Evolutionary conservation across 2,329 filamentous ascomycete species (phyloP), one percentile per base, ranked within the genome.

Genomic region (Penicillium sp.): DNA sequence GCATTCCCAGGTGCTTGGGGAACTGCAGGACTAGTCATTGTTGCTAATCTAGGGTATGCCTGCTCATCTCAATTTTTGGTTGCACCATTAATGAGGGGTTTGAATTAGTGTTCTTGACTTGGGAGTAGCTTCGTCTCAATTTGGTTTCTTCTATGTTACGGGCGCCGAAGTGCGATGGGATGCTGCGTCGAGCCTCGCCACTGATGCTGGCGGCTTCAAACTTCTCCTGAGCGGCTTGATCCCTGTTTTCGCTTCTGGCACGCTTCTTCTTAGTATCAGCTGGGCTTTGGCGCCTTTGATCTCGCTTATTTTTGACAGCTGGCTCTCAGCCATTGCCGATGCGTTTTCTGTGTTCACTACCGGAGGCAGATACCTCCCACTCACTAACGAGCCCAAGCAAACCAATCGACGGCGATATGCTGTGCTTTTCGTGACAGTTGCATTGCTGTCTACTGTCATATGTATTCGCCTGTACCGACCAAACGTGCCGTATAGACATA

Each of bases 71-170:
- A 18, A 5, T 42, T 33, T 11, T 28, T 42, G 21, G 42, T 30
- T 9, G 16, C 16, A 9, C 24, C 23, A 1, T 49, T 18, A 26
- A 24, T 35, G 20, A 57, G 14, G 40, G 43, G 35, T 23, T 16
- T 38, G 45, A 14, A 16, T 21, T 52, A 71, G 68, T 16, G 48
- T 48, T 21, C 45, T 69, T 23, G 62, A 62, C 16, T 59, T 67
- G 6, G 52, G 58, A 45, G 63, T 65, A 3, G 58, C 65, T 16
- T 60, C 68, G 3, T 66, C 66, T 5, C 67, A 70, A 40, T 60
- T 69, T 6, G 66, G 66, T 0, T 71, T 71, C 35, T 70, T 65
- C 50, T 63, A 65, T 42, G 65, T 71, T 26, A 70, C 68, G 11
- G 66, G 68, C 23, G 63, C 64, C 21, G 68, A 71, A 47, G 60